Conservation (phyloP, 441 rosid genomes). For the Syzygium syzygioides region DNA sequence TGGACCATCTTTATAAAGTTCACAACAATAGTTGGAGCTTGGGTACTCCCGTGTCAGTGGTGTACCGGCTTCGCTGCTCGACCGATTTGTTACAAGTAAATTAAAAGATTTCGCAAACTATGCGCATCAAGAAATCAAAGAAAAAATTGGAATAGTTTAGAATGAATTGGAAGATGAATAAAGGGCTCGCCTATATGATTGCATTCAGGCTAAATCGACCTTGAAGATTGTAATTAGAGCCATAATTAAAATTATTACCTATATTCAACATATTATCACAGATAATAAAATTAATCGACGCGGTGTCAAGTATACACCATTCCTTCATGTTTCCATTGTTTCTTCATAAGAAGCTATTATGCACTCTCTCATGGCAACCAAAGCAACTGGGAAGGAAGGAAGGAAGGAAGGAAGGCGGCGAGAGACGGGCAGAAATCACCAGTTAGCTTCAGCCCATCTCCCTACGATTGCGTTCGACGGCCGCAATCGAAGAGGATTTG, state of each 20-base stretch:
- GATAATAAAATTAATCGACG: neutral
- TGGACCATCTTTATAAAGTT: neutral
- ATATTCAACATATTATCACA: neutral
- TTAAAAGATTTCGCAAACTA: too few relatives aligned
- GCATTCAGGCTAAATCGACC: neutral
- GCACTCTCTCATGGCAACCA: neutral
- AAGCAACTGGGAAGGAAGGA: neutral
- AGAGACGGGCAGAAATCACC: neutral
- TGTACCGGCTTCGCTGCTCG: neutral
- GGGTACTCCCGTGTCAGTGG: neutral
- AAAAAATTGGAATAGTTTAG: neutral
- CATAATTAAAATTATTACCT: neutral
- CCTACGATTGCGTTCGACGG: neutral
- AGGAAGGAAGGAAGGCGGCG: neutral
- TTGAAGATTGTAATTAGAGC: neutral
- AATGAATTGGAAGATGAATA: neutral
- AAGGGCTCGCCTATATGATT: neutral
- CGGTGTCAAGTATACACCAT: neutral
- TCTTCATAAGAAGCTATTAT: neutral
- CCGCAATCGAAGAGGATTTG: neutral
- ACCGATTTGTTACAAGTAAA: too few relatives aligned
- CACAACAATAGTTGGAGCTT: neutral
- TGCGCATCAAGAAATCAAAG: neutral
- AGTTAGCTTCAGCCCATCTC: neutral
- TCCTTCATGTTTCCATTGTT: neutral